Conservation (phyloP, 2,329 filamentous ascomycete genomes). For the Xylariaceae sp. region DNA sequence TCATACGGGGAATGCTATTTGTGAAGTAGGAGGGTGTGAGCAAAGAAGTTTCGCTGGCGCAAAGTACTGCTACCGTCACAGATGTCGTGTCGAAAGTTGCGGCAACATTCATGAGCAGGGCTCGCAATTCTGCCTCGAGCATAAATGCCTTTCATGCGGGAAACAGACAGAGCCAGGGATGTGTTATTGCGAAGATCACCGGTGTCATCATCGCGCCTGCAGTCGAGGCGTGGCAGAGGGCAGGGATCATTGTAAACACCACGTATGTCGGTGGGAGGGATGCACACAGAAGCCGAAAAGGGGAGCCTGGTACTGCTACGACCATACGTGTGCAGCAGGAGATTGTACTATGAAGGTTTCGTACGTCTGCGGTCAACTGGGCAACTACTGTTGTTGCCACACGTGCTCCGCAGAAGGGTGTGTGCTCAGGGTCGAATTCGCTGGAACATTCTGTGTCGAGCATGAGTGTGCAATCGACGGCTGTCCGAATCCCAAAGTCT, state of each 20-base stretch:
- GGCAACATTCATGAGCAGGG: neutral
- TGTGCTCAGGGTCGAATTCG: neutral
- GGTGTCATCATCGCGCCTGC: neutral
- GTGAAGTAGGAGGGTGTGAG: slow-evolving; percentile 9
- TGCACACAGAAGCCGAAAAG: neutral
- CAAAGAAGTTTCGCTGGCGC: neutral
- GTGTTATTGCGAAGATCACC: neutral
- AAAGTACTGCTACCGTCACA: slow-evolving; percentile 6
- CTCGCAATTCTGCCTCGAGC: slow-evolving; percentile 1
- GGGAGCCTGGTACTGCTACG: neutral
- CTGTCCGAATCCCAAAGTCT: slow-evolving; percentile 7
- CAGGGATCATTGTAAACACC: neutral
- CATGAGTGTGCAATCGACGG: slow-evolving; percentile 2
- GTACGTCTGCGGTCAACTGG: neutral
- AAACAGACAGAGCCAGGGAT: neutral
- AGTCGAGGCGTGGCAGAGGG: neutral
- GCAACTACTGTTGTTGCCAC: slow-evolving; percentile 11
- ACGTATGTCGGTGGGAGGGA: neutral
- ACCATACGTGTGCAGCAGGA: slow-evolving; percentile 5
- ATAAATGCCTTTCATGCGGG: slow-evolving; percentile 2
- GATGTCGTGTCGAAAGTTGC: slow-evolving; percentile 2
- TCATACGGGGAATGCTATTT: neutral
- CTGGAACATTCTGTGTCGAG: slow-evolving; percentile 3
- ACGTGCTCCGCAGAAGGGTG: slow-evolving; percentile 4
- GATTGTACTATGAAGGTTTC: slow-evolving; percentile 1